Percentiles rank a stretch among this genome's conserved stretches.
phyloP scores from a whole-genome alignment of 768 basidiomycete species.

The Auricularia heimuer region DNA sequence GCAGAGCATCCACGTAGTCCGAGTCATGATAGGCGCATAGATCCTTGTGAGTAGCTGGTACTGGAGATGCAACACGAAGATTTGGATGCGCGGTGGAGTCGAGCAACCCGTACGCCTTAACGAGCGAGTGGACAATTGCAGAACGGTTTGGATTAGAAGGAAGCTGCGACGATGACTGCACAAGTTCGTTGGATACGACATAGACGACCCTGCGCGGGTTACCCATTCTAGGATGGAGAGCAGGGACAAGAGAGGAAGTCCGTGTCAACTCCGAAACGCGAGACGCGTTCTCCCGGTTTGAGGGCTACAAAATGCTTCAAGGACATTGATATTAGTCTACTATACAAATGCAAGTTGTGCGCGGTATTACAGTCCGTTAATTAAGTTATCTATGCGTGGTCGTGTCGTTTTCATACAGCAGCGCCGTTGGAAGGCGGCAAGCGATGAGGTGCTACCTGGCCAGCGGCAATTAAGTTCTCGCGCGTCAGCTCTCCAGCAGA shows the following conservation, averaged over 20 bases:
- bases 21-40: conserved; percentile 58
- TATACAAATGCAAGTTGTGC: too few species aligned
- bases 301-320: too few species aligned
- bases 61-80: conserved; percentile 40
- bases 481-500: background rate
- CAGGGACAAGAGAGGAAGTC: too few species aligned
- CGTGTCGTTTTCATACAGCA: too few species aligned
- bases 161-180: conserved; percentile 48
- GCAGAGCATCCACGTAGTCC: conserved; percentile 57
- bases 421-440: background rate
- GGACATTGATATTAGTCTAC: too few species aligned
- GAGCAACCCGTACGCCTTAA: conserved; percentile 43
- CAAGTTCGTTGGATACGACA: conserved; percentile 48
- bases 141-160: conserved; percentile 65
- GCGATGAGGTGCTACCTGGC: background rate
- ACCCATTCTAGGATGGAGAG: too few species aligned
- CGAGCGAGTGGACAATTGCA: conserved; percentile 52
- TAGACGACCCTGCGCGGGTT: conserved; percentile 28
- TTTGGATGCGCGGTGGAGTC: conserved; percentile 11
- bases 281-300: too few species aligned
- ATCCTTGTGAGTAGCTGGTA: conserved; percentile 44
- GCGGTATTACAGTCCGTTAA: too few species aligned
- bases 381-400: too few species aligned
- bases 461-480: background rate
- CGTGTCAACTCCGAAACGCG: too few species aligned